phyloP scores from a whole-genome alignment of 208 protist species.

The Acanthamoeba culbertsoni region DNA sequence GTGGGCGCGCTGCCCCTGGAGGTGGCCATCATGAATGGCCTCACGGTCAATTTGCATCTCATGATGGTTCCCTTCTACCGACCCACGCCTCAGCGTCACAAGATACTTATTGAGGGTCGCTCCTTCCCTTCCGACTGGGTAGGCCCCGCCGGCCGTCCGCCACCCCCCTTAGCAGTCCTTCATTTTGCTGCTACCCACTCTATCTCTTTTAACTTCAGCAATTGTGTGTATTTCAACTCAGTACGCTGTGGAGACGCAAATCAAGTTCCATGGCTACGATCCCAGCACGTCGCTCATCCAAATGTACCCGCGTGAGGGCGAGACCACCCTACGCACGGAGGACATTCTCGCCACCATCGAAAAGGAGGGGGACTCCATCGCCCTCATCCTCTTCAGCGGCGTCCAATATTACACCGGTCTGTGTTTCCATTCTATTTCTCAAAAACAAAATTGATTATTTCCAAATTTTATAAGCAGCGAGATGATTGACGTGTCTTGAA shows the following conservation, averaged over 20 bases:
- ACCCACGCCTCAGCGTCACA: slow-evolving; percentile 86
- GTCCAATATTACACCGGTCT: slow-evolving; percentile 93
- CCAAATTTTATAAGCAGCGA: background rate
- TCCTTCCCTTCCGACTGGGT: slow-evolving; percentile 82
- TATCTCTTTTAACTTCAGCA: no score
- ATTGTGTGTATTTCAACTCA: background rate
- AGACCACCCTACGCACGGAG: slow-evolving; percentile 84
- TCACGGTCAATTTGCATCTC: slow-evolving; percentile 91
- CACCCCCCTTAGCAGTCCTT: background rate
- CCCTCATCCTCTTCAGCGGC: slow-evolving; percentile 87
- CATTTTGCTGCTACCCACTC: background rate
- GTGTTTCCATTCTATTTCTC: background rate
- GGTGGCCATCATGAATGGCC: slow-evolving; percentile 84
- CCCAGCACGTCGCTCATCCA: slow-evolving; percentile 80
- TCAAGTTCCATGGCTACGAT: slow-evolving; percentile 86
- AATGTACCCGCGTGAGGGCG: slow-evolving; percentile 73
- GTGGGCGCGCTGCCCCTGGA: slow-evolving; percentile 79
- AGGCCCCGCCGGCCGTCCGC: background rate
- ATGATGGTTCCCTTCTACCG: slow-evolving; percentile 92
- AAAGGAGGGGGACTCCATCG: slow-evolving; percentile 87
- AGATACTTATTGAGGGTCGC: slow-evolving; percentile 91
- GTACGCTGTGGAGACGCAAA: slow-evolving; percentile 90
- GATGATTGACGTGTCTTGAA: background rate
- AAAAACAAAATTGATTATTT: no score
- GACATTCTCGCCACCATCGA: slow-evolving; percentile 88